Base-by-base conservation (phyloP, 495 filamentous ascomycete species). In the Physcia stellaris region DNA sequence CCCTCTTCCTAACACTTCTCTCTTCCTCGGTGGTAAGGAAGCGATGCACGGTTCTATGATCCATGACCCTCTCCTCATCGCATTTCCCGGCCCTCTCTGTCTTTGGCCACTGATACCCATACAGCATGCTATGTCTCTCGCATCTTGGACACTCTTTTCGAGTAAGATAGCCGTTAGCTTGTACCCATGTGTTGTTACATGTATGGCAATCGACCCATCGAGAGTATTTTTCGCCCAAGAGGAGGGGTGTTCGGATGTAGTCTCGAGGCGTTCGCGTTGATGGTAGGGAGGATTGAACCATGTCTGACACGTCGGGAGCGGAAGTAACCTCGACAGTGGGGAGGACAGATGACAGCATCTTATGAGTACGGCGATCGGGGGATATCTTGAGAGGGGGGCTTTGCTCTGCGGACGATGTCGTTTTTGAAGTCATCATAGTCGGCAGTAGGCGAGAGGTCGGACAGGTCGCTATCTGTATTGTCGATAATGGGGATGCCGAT, bases 61-160 rank as follows among this genome's bases (percentile, higher is more conserved):
- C 82, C 48, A 84, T 66, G 5, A 86, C 57, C 2, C 82, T 66
- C 39, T 82, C 79, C 51, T 93, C 86, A 50, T 96, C 90, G 9
- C 62, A 42, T 13, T 70, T 70, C 1, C 81, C 80, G 41, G 77
- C 69, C 16, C 66, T 76, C 24, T 93, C 80, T 2, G 92, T 96
- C 59, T 96, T 92, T 13, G 90, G 90, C 92, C 92, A 99, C 36
- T 75, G 69, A 50, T 80, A 93, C 0, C 92, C 92, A 54, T 95
- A 99, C 1, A 99, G 64, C 57, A 92, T 96, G 19, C 82, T 87
- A 49, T 99, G 90, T 0, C 92, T 71, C 62, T 96, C 92, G 58
- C 90, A 99, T 13, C 92, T 74, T 7, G 81, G 84, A 53, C 90
- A 99, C 20, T 80, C 79, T 17, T 75, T 70, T 12, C 81, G 77